Evolutionary conservation across 83 land plant genomes (phyloP).

Genomic region (Thuja plicata): DNA sequence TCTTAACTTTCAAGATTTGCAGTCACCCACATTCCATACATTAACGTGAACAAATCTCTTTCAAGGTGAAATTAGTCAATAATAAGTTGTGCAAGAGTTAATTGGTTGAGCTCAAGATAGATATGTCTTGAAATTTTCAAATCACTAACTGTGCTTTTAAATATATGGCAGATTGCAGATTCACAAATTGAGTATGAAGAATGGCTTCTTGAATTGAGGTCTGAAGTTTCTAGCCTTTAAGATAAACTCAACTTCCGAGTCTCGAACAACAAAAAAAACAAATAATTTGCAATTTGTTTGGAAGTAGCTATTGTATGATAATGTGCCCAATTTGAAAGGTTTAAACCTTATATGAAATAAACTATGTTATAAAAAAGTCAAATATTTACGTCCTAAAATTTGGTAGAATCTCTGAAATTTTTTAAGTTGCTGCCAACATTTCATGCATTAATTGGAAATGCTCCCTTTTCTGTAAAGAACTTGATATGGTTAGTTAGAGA

Average conservation of each 20-base stretch:
- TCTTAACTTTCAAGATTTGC: background rate
- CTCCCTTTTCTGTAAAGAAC: background rate
- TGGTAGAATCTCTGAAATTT: background rate
- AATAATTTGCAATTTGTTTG: background rate
- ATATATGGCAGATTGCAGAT: conserved; percentile 7
- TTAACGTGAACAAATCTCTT: background rate
- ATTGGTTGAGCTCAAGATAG: background rate
- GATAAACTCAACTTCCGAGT: background rate
- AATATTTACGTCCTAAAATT: background rate
- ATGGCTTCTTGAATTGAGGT: background rate
- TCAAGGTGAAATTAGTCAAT: background rate
- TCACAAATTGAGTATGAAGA: conserved; percentile 1
- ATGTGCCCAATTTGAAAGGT: background rate
- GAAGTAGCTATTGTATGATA: background rate
- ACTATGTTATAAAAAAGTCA: background rate
- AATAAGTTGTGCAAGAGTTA: background rate
- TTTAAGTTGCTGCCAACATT: background rate
- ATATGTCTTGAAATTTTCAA: background rate
- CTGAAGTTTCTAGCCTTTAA: background rate
- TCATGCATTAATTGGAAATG: background rate
- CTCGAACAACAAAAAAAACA: background rate
- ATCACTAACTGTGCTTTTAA: background rate
- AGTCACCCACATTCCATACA: background rate
- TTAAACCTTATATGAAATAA: background rate
- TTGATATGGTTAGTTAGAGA: background rate